Evolutionary conservation across 129 eudicot genomes (phyloP).

Genomic region (Flaveria robusta): DNA sequence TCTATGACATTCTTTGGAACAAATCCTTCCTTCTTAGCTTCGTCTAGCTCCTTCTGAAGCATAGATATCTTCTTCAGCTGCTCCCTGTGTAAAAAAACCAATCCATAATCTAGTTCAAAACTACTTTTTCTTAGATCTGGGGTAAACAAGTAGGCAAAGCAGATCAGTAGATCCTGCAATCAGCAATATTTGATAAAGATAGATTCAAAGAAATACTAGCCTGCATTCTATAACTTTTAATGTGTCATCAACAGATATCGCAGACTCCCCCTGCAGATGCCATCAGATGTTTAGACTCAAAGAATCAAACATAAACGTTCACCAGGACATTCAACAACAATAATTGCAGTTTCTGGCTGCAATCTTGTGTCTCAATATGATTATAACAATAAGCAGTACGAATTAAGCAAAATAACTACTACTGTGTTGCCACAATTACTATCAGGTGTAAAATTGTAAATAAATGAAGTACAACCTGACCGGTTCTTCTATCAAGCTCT

Average conservation of each 20-base stretch:
- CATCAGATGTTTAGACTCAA: conserved; percentile 13
- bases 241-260: conserved; percentile 74
- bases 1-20: conserved; percentile 42
- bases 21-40: conserved; percentile 73
- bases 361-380: background rate
- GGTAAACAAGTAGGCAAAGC: background rate
- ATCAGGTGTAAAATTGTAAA: background rate
- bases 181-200: background rate
- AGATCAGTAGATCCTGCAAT: background rate
- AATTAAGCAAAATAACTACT: background rate
- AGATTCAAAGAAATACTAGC: conserved; percentile 36
- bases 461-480: conserved; percentile 49
- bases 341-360: background rate
- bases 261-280: conserved; percentile 57
- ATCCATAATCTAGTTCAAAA: conserved; percentile 18
- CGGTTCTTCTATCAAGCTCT: conserved; percentile 74
- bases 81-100: conserved; percentile 47
- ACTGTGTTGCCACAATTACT: too few relatives aligned
- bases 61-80: conserved; percentile 61
- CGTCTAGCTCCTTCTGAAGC: conserved; percentile 68
- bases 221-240: conserved; percentile 74
- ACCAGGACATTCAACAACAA: background rate
- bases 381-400: background rate
- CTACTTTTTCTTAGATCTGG: background rate
- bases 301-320: conserved; percentile 4